A percentile compares a stretch with the other conserved stretches of the same genome.
Conservation (phyloP, 2,329 filamentous ascomycete genomes). For the Fusarium stilboides region DNA sequence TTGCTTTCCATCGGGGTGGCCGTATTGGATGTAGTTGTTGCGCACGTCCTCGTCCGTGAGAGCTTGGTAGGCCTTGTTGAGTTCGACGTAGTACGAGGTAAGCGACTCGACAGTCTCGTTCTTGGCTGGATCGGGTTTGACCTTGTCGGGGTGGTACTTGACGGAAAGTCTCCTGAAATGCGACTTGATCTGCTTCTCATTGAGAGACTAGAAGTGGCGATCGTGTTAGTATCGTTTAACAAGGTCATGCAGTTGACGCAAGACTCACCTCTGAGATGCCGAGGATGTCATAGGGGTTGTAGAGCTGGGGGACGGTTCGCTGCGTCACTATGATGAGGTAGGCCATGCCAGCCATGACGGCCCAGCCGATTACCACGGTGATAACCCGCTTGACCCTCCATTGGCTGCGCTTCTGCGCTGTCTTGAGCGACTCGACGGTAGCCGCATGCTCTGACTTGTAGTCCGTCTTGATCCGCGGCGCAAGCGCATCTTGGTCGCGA, state of each 20-base stretch:
- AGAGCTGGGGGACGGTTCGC: conserved; percentile 80
- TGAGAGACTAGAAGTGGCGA: conserved; percentile 71
- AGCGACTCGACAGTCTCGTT: conserved; percentile 90
- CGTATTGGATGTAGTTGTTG: conserved; percentile 96
- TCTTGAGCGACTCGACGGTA: conserved; percentile 85
- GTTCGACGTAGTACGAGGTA: conserved; percentile 91
- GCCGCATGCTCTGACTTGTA: conserved; percentile 88
- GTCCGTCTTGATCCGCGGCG: conserved; percentile 84
- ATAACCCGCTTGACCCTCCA: conserved; percentile 88
- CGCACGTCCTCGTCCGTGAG: conserved; percentile 97
- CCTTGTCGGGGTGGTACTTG: conserved; percentile 94
- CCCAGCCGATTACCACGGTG: conserved; percentile 83
- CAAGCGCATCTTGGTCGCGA: conserved; percentile 82
- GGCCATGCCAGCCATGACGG: conserved; percentile 88
- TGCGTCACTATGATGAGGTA: conserved; percentile 90
- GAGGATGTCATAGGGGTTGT: conserved; percentile 97
- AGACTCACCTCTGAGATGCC: conserved; percentile 81
- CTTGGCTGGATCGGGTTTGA: conserved; percentile 83
- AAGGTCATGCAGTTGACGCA: neutral
- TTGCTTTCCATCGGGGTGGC: conserved; percentile 98
- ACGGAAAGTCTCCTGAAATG: conserved; percentile 90
- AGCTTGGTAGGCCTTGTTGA: conserved; percentile 98
- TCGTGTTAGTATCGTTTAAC: conserved; percentile 25
- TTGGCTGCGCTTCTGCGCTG: conserved; percentile 91
- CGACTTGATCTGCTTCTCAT: conserved; percentile 92